Evolutionary conservation across 306 rosid species (phyloP), one percentile per base, ranked within the genome.

Genomic region (Quercus wislizeni): DNA sequence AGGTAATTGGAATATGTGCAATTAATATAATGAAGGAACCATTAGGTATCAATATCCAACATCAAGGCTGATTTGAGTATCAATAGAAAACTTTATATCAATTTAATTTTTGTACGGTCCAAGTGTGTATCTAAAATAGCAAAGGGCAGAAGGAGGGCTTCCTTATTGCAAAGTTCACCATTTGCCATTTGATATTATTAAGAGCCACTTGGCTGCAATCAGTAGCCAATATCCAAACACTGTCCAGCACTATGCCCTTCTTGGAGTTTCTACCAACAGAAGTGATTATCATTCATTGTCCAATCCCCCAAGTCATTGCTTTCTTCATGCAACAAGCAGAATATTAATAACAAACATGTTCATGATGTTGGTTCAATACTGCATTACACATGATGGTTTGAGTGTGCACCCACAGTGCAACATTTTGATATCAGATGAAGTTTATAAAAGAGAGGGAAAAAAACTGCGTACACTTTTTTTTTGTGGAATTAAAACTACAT

Each of bases 1-100:
- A 93, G 97, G 97, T 93, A 57, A 73, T 64, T 76, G 41, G 71
- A 81, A 69, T 73, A 56, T 80, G 59, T 55, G 33, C 38, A 74
- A 17, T 52, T 74, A 25, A 27, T 28, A 27, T 12, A 11, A 61
- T 61, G 33, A 61, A 61, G 67, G 33, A 15, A 11, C 19, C 30
- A 23, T 49, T 61, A 61, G 67, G 15, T 23, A 17, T 23, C 35
- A 31, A 15, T 19, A 4, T 7, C 31, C 14, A 61, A 20, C 41
- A 52, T 62, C 23, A 63, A 79, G 30, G 41, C 19, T 62, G 58
- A 41, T 55, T 73, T 17, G 59, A 73, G 20, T 52, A 12, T 23
- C 83, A 14, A 21, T 52, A 30, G 21, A 78, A 58, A 25, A 58
- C 54, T 49, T 49, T 49, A 49, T 11, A 49, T 49, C 54, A 49